Evolutionary conservation across 129 eudicot genomes (phyloP), one percentile per base, ranked within the genome.

Genomic region (Chrysanthemum seticuspe): DNA sequence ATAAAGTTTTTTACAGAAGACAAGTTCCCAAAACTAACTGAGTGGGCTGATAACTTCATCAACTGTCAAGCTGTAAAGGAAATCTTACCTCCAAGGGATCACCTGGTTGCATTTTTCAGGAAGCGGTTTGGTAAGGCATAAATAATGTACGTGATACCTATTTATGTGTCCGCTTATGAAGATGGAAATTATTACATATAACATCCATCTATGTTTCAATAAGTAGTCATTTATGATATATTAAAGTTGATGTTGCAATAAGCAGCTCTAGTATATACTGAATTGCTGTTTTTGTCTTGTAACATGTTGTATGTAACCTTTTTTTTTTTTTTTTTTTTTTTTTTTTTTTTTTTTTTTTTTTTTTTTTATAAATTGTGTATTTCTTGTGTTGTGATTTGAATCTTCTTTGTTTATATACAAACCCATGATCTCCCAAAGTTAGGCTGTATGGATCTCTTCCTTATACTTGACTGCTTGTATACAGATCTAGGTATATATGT

Each of bases 31-130:
- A 67, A 45, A 47, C 5, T 83, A 21, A 55, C 65, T 16, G 70
- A 76, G 36, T 83, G 85, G 87, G 71, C 50, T 21, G 53, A 79
- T 44, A 78, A 80, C 34, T 80, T 75, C 55, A 5, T 80, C 14
- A 68, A 54, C 5, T 74, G 55, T 67, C n/a, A 73, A 56, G 15
- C 18, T 47, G 71, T 83, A 19, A 80, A 76, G 60, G 74, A 77
- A 49, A 29, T 63, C 18, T 74, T 76, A 21, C 87, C 84, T 67
- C 59, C 77, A 50, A 73, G 77, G 31, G 62, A 11, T 5, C 50
- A 0, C 34, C 3, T 73, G 51, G 16, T 73, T 62, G 70, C 25
- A 49, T 50, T 48, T 73, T 73, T 61, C 61, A 73, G 31, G 58
- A 50, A 73, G 10, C 18, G 34, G 0, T 72, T 13, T n/a, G 27